phyloP scores from a whole-genome alignment of 78 protist species.

The Dictyostelium intermedium region DNA sequence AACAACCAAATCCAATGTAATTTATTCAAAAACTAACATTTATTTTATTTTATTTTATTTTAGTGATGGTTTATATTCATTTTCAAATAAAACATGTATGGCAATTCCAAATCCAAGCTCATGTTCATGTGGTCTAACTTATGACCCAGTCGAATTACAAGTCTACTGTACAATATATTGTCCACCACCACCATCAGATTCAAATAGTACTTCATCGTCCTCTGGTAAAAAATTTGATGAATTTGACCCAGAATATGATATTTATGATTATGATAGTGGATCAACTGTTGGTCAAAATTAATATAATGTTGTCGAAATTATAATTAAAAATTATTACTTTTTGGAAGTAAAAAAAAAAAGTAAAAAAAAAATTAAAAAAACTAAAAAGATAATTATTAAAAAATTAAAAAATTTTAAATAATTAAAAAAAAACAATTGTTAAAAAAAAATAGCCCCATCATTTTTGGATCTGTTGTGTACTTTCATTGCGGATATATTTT shows the following conservation, averaged over 20 bases:
- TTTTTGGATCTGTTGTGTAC: too few species aligned
- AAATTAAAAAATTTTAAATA: too few species aligned
- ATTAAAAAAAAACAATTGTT: not conserved
- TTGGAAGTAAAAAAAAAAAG: not conserved
- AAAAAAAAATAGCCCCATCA: not conserved
- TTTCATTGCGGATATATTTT: too few species aligned
- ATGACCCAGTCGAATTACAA: not conserved
- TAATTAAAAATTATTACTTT: too few species aligned
- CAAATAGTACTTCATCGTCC: not conserved
- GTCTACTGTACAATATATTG: not conserved
- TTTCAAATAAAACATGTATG: not conserved
- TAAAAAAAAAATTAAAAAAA: not conserved
- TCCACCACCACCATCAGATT: not conserved
- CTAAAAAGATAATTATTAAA: not conserved
- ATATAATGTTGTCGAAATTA: not conserved
- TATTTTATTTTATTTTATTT: not conserved
- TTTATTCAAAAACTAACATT: not conserved
- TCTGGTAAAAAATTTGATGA: not conserved
- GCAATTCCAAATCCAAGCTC: not conserved
- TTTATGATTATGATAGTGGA: not conserved
- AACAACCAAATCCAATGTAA: too few species aligned
- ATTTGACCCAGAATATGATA: not conserved
- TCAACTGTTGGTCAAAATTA: not conserved
- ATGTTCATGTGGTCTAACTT: not conserved
- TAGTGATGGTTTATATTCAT: conserved; percentile 4